Conservation (phyloP, 2,329 filamentous ascomycete genomes). For the Exophiala spinifera region DNA sequence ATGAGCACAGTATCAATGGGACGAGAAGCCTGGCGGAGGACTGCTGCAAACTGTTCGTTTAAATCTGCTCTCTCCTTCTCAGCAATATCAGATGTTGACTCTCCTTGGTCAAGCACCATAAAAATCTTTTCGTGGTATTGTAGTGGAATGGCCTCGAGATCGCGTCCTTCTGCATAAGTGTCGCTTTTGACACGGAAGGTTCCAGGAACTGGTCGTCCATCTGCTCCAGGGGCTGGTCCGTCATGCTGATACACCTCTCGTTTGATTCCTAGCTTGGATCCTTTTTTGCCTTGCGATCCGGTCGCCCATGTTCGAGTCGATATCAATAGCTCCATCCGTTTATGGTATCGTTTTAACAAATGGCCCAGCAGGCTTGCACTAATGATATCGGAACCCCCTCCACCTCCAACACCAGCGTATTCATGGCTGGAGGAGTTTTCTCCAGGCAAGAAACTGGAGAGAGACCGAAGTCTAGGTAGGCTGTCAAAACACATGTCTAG, state of each 20-base stretch:
- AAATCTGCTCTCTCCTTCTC: slow-evolving; percentile 23
- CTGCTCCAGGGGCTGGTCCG: slow-evolving; percentile 9
- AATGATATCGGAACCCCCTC: slow-evolving; percentile 29
- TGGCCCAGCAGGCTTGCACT: slow-evolving; percentile 27
- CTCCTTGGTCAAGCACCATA: slow-evolving; percentile 28
- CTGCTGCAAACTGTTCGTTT: slow-evolving; percentile 22
- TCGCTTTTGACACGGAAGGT: slow-evolving; percentile 21
- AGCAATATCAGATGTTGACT: slow-evolving; percentile 16
- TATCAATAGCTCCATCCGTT: slow-evolving; percentile 25
- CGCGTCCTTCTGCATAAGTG: slow-evolving; percentile 26
- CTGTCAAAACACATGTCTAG: slow-evolving; percentile 22
- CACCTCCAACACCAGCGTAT: slow-evolving; percentile 27
- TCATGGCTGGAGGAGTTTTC: slow-evolving; percentile 9
- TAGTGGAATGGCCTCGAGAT: slow-evolving; percentile 26
- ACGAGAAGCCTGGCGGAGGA: slow-evolving; percentile 12
- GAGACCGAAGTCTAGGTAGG: slow-evolving; percentile 15
- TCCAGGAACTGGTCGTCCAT: slow-evolving; percentile 21
- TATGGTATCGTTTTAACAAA: slow-evolving; percentile 15
- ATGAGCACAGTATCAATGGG: slow-evolving; percentile 22
- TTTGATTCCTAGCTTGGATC: slow-evolving; percentile 26
- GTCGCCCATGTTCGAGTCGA: slow-evolving; percentile 28
- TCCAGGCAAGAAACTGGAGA: slow-evolving; percentile 21
- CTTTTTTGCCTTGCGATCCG: slow-evolving; percentile 27
- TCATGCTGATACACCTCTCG: slow-evolving; percentile 28
- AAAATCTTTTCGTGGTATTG: slow-evolving; percentile 23